Evolutionary conservation across 2,329 filamentous ascomycete species (phyloP), one percentile per base, ranked within the genome.

Genomic region (Aschersonia sp.): DNA sequence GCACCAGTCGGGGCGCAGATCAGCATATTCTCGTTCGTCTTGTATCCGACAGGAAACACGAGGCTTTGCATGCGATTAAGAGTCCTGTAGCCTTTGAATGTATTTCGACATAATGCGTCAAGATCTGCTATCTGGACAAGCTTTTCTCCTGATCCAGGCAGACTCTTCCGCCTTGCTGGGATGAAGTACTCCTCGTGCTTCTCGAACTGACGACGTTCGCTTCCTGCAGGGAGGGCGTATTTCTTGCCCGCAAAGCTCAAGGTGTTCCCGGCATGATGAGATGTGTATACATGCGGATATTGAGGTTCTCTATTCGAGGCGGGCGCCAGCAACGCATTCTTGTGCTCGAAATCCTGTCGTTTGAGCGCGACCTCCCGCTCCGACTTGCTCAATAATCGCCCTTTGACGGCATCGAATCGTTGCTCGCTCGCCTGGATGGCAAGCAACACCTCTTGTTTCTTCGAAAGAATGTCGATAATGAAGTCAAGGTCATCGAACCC

Each of bases 31-130:
- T 98, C 92, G 59, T 81, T 95, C 2, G 87, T 96, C 62, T 83
- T 87, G 67, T 98, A 97, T 0, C 89, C 92, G 5, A 98, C 87
- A 1, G 88, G 88, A 58, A 95, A 95, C 0, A 97, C 86, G 44
- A 98, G 72, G 62, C 89, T 97, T 68, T 98, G 92, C 94, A 98
- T 98, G 31, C 94, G 83, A 60, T 98, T 98, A 50, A 98, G 75
- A 4, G 85, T 69, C 65, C 89, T 90, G 71, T 98, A 98, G 0
- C 89, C 89, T 59, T 83, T 86, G 69, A 98, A 98, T 0, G 92
- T 98, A n/a, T 78, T 79, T 51, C 79, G 77, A 57, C 92, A 98
- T 31, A 98, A 72, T 0, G 86, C 87, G 62, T 98, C 92, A 69
- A 98, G 75, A 4, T 88, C 84, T 6, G 75, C 70, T 50, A 98